Percentiles rank a stretch among this genome's conserved stretches.
Evolutionary conservation across 1,139 yeast genomes (phyloP).

Genomic region (Protomyces arabidopsidicola): DNA sequence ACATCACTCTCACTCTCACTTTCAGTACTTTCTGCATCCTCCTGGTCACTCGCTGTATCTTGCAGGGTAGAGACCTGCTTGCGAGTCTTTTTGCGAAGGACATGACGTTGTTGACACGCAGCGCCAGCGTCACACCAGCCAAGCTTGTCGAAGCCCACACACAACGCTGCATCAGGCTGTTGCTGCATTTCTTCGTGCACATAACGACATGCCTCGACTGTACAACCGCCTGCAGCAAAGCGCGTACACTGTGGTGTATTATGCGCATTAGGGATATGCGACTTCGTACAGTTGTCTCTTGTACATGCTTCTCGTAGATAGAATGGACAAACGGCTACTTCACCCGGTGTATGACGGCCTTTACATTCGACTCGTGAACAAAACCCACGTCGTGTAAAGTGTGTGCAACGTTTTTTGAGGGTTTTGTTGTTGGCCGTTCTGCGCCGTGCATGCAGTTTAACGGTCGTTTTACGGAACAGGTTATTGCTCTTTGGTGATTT

Average conservation of each 20-base stretch:
- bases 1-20: slow-evolving; percentile 8
- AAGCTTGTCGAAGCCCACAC: slow-evolving; percentile 62
- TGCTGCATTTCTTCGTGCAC: slow-evolving; percentile 47
- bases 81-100: slow-evolving; percentile 37
- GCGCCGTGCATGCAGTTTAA: slow-evolving; percentile 24
- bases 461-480: slow-evolving; percentile 32
- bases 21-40: not conserved
- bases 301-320: slow-evolving; percentile 47
- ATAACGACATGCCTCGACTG: slow-evolving; percentile 53
- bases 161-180: slow-evolving; percentile 48
- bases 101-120: slow-evolving; percentile 55
- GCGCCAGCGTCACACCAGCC: slow-evolving; percentile 66
- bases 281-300: slow-evolving; percentile 49
- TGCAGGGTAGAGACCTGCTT: slow-evolving; percentile 1
- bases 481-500: slow-evolving; percentile 37
- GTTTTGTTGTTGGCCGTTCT: slow-evolving; percentile 5
- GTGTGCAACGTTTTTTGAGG: slow-evolving; percentile 35
- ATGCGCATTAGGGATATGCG: slow-evolving; percentile 56
- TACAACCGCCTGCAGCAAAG: slow-evolving; percentile 51
- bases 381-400: slow-evolving; percentile 40
- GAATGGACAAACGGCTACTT: slow-evolving; percentile 54
- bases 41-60: not conserved
- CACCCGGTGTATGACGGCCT: slow-evolving; percentile 51
- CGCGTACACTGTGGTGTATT: slow-evolving; percentile 65
- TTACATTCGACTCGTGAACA: slow-evolving; percentile 44